Evolutionary conservation across 2,329 filamentous ascomycete species (phyloP).

Genomic region (Macrophomina tecta): DNA sequence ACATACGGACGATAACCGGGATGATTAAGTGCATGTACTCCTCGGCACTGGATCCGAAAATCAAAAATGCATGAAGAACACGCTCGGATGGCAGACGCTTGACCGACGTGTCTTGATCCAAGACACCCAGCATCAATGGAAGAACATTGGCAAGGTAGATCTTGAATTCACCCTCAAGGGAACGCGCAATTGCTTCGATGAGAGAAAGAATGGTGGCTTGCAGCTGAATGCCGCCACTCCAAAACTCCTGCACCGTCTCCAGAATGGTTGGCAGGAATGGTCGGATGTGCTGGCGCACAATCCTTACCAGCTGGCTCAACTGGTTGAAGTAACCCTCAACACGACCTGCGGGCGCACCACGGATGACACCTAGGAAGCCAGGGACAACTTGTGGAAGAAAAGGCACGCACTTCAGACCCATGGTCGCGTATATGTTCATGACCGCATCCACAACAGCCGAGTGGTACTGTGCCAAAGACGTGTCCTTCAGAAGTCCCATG

Average conservation of each 20-base stretch:
- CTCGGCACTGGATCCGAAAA: constrained; percentile 93
- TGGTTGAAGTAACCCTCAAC: constrained; percentile 98
- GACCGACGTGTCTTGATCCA: constrained; percentile 81
- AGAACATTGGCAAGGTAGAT: constrained; percentile 88
- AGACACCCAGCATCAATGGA: constrained; percentile 89
- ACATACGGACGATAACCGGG: constrained; percentile 90
- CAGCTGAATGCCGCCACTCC: constrained; percentile 78
- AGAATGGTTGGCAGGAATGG: constrained; percentile 89
- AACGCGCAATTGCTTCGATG: constrained; percentile 91
- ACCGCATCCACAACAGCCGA: constrained; percentile 95
- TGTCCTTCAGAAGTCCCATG: constrained; percentile 88
- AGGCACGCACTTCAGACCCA: constrained; percentile 93
- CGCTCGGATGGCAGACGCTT: constrained; percentile 85
- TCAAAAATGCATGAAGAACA: constrained; percentile 91
- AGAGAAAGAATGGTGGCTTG: constrained; percentile 91
- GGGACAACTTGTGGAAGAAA: constrained; percentile 95
- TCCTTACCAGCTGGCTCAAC: constrained; percentile 87
- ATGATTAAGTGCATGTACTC: constrained; percentile 99
- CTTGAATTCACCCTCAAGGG: constrained; percentile 97
- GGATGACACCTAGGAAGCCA: constrained; percentile 88
- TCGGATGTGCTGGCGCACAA: constrained; percentile 94
- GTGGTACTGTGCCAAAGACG: constrained; percentile 87
- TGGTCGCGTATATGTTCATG: constrained; percentile 97
- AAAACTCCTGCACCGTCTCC: constrained; percentile 85
- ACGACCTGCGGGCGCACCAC: constrained; percentile 75